These are phyloP conservation scores for Lophiostoma macrostomum DNA, from an alignment of 495 filamentous ascomycete species.

Conservation along the genomic window DNA sequence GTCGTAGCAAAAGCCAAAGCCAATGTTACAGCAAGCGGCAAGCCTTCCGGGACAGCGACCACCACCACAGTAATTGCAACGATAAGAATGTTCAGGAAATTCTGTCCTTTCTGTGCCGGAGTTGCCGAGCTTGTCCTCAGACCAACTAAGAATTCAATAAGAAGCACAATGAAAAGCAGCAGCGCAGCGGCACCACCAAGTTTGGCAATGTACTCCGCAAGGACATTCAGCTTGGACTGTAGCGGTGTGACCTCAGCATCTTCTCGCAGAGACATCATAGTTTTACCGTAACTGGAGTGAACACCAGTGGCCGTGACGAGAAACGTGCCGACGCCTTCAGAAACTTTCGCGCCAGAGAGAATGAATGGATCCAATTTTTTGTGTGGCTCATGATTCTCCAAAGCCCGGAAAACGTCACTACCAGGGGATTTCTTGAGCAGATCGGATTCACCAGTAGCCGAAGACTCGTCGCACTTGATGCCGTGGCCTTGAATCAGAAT, in stretches of 20 bases:
- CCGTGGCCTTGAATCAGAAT: conserved; percentile 49
- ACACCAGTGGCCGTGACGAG: conserved; percentile 83
- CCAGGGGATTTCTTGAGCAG: conserved; percentile 62
- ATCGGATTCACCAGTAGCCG: conserved; percentile 67
- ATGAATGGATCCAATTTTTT: conserved; percentile 92
- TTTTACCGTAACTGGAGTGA: conserved; percentile 87
- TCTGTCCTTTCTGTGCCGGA: conserved; percentile 74
- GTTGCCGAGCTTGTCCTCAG: conserved; percentile 55
- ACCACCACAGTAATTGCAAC: conserved; percentile 93
- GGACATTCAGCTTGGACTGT: conserved; percentile 84
- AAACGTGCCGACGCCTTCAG: conserved; percentile 85
- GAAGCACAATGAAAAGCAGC: conserved; percentile 83
- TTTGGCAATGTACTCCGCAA: conserved; percentile 93
- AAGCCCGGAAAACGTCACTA: conserved; percentile 76
- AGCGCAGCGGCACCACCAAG: conserved; percentile 81
- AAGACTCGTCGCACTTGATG: conserved; percentile 64
- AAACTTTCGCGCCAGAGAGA: conserved; percentile 85
- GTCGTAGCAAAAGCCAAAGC: conserved; percentile 93
- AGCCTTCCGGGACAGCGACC: conserved; percentile 89
- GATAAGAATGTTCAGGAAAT: conserved; percentile 90
- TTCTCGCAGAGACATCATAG: conserved; percentile 88
- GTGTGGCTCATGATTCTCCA: conserved; percentile 70
- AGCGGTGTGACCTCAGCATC: conserved; percentile 91
- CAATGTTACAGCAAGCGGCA: conserved; percentile 89
- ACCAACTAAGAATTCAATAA: conserved; percentile 80